A percentile compares a stretch with the other conserved stretches of the same genome.
Evolutionary conservation across 768 basidiomycete genomes (phyloP).

Genomic region (Hypholoma sublateritium): DNA sequence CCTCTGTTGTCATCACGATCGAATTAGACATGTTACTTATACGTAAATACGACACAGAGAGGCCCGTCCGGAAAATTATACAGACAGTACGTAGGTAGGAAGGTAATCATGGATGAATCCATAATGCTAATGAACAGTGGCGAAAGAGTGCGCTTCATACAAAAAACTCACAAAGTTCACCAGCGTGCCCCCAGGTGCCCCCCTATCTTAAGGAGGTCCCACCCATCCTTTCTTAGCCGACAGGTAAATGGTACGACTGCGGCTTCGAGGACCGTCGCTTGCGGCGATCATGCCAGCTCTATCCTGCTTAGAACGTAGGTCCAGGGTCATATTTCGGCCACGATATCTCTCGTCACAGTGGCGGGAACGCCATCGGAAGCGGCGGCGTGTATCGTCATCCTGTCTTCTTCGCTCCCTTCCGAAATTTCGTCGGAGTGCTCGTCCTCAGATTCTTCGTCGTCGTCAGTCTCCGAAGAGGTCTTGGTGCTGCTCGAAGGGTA

Average conservation of each 20-base stretch:
- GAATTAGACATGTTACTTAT: not conserved
- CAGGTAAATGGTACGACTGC: too few species aligned
- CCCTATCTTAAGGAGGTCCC: too few species aligned
- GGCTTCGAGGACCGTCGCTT: not conserved
- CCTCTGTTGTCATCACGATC: constrained; percentile 11
- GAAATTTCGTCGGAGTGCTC: constrained; percentile 13
- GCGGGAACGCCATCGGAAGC: constrained; percentile 19
- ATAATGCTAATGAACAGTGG: not conserved
- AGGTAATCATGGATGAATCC: not conserved
- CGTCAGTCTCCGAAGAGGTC: constrained; percentile 11
- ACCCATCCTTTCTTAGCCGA: too few species aligned
- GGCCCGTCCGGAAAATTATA: not conserved
- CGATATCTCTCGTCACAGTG: constrained; percentile 7
- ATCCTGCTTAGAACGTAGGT: not conserved
- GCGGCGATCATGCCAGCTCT: not conserved
- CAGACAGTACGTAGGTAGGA: not conserved
- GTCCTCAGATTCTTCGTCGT: constrained; percentile 4
- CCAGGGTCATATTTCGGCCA: constrained; percentile 6
- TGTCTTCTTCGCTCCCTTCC: constrained; percentile 38
- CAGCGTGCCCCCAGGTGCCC: too few species aligned
- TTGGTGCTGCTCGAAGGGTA: constrained; percentile 47
- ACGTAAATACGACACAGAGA: constrained; percentile 2
- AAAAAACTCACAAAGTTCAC: too few species aligned
- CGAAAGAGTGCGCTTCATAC: not conserved
- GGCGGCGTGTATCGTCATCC: constrained; percentile 44